phyloP scores from a whole-genome alignment of 345 rosid genomes.

The Gossypium stocksii region DNA sequence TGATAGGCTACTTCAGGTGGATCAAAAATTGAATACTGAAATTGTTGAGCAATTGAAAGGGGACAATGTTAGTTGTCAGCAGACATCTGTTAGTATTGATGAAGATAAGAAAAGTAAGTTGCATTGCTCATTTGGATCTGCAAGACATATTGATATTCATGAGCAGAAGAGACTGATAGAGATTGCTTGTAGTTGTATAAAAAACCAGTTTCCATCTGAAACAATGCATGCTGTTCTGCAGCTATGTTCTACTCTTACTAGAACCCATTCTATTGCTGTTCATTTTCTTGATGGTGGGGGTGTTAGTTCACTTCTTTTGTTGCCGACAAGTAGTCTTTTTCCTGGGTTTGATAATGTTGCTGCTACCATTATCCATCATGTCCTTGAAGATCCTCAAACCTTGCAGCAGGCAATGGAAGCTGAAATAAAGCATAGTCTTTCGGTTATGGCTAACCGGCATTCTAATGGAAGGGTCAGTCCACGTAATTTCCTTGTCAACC shows the following conservation, averaged over 20 bases:
- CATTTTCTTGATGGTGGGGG: conserved; percentile 86
- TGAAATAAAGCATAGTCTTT: conserved; percentile 81
- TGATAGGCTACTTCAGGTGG: conserved; percentile 84
- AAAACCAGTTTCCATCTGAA: conserved; percentile 75
- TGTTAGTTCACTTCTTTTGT: conserved; percentile 66
- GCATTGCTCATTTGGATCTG: conserved; percentile 50
- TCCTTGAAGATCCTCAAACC: conserved; percentile 94
- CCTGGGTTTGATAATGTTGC: conserved; percentile 88
- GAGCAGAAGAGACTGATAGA: conserved; percentile 79
- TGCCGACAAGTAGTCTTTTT: conserved; percentile 81
- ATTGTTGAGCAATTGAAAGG: conserved; percentile 65
- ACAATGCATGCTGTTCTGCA: conserved; percentile 91
- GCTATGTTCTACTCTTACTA: conserved; percentile 80
- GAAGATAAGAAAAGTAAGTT: conserved; percentile 64
- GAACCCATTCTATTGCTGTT: conserved; percentile 72
- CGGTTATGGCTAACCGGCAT: conserved; percentile 78
- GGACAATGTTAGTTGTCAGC: conserved; percentile 40
- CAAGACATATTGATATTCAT: conserved; percentile 44
- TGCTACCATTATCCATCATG: conserved; percentile 79
- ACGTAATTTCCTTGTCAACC: conserved; percentile 64
- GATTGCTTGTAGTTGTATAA: conserved; percentile 79
- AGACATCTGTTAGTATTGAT: conserved; percentile 47
- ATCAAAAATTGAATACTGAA: conserved; percentile 71
- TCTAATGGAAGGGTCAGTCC: conserved; percentile 76
- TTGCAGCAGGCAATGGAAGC: conserved; percentile 98